phyloP scores from a whole-genome alignment of 2,329 filamentous ascomycete species.

The Beauveria pseudobassiana region DNA sequence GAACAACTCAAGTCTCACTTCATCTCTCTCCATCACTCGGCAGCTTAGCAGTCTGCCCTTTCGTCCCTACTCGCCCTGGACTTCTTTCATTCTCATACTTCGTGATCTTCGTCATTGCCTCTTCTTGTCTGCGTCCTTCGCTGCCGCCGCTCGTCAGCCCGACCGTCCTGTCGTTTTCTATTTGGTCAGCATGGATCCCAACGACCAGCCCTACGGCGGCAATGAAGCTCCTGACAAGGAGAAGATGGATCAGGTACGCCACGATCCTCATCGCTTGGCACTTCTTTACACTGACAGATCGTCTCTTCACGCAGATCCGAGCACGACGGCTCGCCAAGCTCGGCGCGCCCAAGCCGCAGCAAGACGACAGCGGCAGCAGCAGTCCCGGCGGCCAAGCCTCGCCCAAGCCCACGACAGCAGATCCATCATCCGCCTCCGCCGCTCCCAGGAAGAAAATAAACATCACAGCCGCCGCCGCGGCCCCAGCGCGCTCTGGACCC shows the following conservation, averaged over 20 bases:
- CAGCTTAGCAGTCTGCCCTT: not conserved
- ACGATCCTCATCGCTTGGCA: not conserved
- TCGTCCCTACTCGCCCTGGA: not conserved
- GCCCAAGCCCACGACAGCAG: not conserved
- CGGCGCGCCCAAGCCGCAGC: conserved; percentile 27
- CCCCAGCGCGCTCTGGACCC: conserved; percentile 3
- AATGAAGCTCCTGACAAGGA: conserved; percentile 50
- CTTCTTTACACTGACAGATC: conserved; percentile 5
- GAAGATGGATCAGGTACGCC: conserved; percentile 48
- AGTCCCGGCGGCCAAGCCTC: not conserved
- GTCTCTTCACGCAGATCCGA: conserved; percentile 31
- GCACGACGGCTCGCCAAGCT: conserved; percentile 43
- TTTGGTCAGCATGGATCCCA: conserved; percentile 35
- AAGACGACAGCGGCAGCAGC: not conserved
- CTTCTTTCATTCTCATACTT: not conserved
- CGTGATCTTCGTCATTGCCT: not conserved
- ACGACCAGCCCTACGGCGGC: conserved; percentile 33
- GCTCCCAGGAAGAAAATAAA: conserved; percentile 26
- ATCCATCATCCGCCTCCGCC: conserved; percentile 12
- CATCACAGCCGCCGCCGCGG: conserved; percentile 26
- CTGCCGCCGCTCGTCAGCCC: not conserved
- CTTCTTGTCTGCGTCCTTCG: not conserved
- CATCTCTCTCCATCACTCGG: not conserved
- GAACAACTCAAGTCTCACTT: not conserved
- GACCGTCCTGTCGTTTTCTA: not conserved